phyloP scores from a whole-genome alignment of 306 rosid species.

The Rosa rugosa region DNA sequence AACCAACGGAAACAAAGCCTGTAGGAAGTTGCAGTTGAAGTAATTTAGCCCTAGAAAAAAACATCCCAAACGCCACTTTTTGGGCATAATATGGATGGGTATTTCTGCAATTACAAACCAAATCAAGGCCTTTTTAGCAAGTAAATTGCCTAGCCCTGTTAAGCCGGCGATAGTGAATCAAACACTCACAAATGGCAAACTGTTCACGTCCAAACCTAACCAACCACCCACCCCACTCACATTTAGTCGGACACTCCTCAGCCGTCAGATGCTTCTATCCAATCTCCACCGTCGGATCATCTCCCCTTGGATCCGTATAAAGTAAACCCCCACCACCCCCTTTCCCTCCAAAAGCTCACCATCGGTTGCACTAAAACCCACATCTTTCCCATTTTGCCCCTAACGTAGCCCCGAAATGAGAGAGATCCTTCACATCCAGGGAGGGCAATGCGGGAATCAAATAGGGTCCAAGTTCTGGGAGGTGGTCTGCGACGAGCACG shows the following conservation, averaged over 20 bases:
- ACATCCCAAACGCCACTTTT: neutral
- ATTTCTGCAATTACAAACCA: neutral
- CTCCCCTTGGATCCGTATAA: constrained; percentile 22
- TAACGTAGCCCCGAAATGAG: constrained; percentile 38
- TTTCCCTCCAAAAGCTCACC: constrained; percentile 10
- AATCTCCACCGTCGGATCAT: constrained; percentile 19
- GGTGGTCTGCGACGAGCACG: constrained; percentile 67
- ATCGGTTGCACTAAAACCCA: constrained; percentile 24
- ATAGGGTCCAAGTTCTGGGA: constrained; percentile 71
- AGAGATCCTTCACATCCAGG: constrained; percentile 77
- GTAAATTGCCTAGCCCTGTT: constrained; percentile 13
- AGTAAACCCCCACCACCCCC: constrained; percentile 23
- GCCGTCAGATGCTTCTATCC: constrained; percentile 23
- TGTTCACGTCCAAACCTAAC: neutral
- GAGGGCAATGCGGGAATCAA: constrained; percentile 81
- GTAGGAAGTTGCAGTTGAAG: neutral
- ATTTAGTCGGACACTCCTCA: constrained; percentile 13
- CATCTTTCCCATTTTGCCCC: constrained; percentile 17
- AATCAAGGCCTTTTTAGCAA: neutral
- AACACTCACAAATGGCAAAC: constrained; percentile 22
- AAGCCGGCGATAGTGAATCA: constrained; percentile 27
- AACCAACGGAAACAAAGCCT: too few relatives aligned
- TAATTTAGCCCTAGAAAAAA: neutral
- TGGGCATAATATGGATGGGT: neutral
- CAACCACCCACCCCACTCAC: constrained; percentile 3